Conservation (phyloP, 352 stramenopile species). For the Peronospora belbahrii region DNA sequence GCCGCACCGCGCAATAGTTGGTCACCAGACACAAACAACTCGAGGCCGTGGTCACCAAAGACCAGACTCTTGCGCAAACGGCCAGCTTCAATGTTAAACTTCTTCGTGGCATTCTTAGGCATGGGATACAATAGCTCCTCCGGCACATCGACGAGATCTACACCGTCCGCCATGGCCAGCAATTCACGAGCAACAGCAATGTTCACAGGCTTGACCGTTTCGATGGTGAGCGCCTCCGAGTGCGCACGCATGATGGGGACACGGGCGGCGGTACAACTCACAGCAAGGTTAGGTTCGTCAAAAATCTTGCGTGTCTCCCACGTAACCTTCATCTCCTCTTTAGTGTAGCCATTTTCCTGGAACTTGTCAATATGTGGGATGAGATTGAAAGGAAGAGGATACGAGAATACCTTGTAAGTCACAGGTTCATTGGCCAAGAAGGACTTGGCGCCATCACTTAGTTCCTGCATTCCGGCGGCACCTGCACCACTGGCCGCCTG, state of each 20-base stretch:
- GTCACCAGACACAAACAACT: constrained; percentile 97
- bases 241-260: constrained; percentile 96
- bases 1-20: constrained; percentile 94
- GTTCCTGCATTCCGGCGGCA: constrained; percentile 91
- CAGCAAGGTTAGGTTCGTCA: constrained; percentile 64
- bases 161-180: constrained; percentile 83
- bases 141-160: constrained; percentile 91
- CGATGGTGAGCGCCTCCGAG: constrained; percentile 93
- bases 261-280: constrained; percentile 92
- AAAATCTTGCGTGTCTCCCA: constrained; percentile 99
- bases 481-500: constrained; percentile 90
- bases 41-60: constrained; percentile 93
- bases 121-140: constrained; percentile 91
- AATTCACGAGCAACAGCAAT: constrained; percentile 76
- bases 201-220: constrained; percentile 89
- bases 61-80: constrained; percentile 90
- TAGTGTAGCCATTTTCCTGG: constrained; percentile 97
- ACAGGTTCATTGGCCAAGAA: constrained; percentile 65
- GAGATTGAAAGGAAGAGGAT: constrained; percentile 97
- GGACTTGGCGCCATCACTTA: constrained; percentile 83
- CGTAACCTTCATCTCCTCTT: constrained; percentile 99
- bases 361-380: constrained; percentile 99
- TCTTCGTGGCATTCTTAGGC: constrained; percentile 94
- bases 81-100: constrained; percentile 97
- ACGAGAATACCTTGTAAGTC: constrained; percentile 92